Evolutionary conservation across 192 early-diverging fungal species (phyloP).

Genomic region (Linnemannia zychae): DNA sequence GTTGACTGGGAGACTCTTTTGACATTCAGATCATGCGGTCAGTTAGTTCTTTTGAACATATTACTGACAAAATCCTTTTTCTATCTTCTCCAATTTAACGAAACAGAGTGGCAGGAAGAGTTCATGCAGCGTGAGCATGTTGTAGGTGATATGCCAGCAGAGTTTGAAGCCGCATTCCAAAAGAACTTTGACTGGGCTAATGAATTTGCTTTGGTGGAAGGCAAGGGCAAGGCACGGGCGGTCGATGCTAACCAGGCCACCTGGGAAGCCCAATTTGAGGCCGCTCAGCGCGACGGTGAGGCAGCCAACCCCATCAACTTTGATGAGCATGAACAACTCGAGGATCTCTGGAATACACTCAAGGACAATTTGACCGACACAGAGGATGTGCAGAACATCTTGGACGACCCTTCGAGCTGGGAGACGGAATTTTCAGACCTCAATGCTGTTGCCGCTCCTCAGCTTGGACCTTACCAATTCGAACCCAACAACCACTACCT

Average conservation of each 20-base stretch:
- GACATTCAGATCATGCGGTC: not conserved
- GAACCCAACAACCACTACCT: slow-evolving; percentile 83
- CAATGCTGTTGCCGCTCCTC: slow-evolving; percentile 69
- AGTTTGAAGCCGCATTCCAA: slow-evolving; percentile 71
- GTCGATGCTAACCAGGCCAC: slow-evolving; percentile 59
- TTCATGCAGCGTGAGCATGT: slow-evolving; percentile 63
- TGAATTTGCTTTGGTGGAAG: slow-evolving; percentile 78
- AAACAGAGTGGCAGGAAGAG: slow-evolving; percentile 64
- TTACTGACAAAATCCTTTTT: not conserved
- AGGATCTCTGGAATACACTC: slow-evolving; percentile 67
- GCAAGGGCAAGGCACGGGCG: slow-evolving; percentile 64
- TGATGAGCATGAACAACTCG: slow-evolving; percentile 63
- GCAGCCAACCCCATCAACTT: slow-evolving; percentile 58
- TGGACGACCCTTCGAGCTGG: slow-evolving; percentile 46
- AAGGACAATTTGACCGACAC: slow-evolving; percentile 50
- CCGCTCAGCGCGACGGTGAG: slow-evolving; percentile 56
- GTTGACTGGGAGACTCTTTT: not conserved
- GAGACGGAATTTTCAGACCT: slow-evolving; percentile 58
- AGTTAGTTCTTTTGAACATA: not conserved
- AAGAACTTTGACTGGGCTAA: slow-evolving; percentile 81
- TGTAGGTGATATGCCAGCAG: slow-evolving; percentile 59
- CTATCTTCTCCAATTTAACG: not conserved
- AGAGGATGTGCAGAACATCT: slow-evolving; percentile 47
- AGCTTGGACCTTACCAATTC: slow-evolving; percentile 87
- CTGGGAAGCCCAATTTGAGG: slow-evolving; percentile 74